A percentile compares a stretch with the other conserved stretches of the same genome.
Conservation (phyloP, 352 stramenopile species). For the Phytophthora pistaciae region DNA sequence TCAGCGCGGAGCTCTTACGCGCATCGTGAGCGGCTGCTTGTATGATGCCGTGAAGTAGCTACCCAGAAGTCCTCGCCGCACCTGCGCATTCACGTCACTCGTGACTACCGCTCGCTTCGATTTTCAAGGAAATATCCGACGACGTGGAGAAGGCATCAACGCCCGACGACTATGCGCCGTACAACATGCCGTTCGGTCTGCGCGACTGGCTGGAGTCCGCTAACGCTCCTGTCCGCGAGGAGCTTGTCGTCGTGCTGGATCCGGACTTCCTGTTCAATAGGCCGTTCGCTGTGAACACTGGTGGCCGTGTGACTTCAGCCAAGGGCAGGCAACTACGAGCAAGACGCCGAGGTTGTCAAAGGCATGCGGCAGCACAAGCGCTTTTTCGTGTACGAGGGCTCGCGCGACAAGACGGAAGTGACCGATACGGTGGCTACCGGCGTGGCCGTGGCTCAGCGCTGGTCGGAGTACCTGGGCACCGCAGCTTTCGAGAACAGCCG, state of each 20-base stretch:
- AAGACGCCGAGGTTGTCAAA: slow-evolving; percentile 70
- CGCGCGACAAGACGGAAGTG: slow-evolving; percentile 40
- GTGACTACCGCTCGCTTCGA: slow-evolving; percentile 53
- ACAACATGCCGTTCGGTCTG: slow-evolving; percentile 81
- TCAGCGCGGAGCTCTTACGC: slow-evolving; percentile 71
- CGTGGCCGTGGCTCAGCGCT: slow-evolving; percentile 69
- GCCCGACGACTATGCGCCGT: slow-evolving; percentile 58
- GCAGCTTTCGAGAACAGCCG: slow-evolving; percentile 56
- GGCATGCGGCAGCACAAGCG: slow-evolving; percentile 84
- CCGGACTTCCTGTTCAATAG: slow-evolving; percentile 82
- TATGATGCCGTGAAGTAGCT: slow-evolving; percentile 51
- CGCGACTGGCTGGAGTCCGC: slow-evolving; percentile 73
- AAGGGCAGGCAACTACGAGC: slow-evolving; percentile 66
- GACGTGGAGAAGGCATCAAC: slow-evolving; percentile 31
- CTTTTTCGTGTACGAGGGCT: slow-evolving; percentile 83
- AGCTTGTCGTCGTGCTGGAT: slow-evolving; percentile 75
- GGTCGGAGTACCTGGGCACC: slow-evolving; percentile 42
- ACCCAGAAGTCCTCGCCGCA: slow-evolving; percentile 45
- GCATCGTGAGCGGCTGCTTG: slow-evolving; percentile 73
- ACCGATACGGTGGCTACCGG: slow-evolving; percentile 52
- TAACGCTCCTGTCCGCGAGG: slow-evolving; percentile 65
- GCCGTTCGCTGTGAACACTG: slow-evolving; percentile 67
- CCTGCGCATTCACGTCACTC: slow-evolving; percentile 67
- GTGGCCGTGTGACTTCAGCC: slow-evolving; percentile 58
- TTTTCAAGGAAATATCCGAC: slow-evolving; percentile 32